Evolutionary conservation across 352 stramenopile species (phyloP), one percentile per base, ranked within the genome.

Genomic region (Lagenidium giganteum): DNA sequence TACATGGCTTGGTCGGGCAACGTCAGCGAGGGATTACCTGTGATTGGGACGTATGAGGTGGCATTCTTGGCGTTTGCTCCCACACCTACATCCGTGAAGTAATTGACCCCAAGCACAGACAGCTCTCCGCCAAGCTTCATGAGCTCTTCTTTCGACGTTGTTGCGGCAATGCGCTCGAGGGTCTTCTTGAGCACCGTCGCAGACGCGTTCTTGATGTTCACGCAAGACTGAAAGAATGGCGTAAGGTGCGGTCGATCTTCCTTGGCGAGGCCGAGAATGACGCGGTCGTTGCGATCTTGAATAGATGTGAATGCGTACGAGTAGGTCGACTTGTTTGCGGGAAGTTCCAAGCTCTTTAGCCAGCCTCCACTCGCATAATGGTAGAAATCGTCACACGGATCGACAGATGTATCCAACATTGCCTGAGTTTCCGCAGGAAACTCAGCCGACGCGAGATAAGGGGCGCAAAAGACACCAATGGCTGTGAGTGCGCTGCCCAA

Each of bases 1-100:
- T 97, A 92, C 54, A 97, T 97, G 51, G 95, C 90, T 30, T 74
- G 60, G 51, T 93, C 83, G 2, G 86, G 80, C 14, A 98, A 57
- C 23, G 61, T 73, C 33, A 97, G 65, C 4, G 84, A 55, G 12
- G 44, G 66, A 46, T 89, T 68, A 20, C 51, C 64, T 4, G 95
- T 48, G 54, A 93, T 77, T 0, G 82, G 54, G 12, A 93, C 61
- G 37, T 77, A 87, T 22, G 61, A 58, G 25, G 82, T 69, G 5
- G 67, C 73, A 44, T 96, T 80, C 32, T 83, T 71, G 30, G 65
- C 82, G 33, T 93, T 83, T 0, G 75, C 64, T 20, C 59, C 54
- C 0, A 74, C 66, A 17, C 55, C 58, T 18, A 81, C 57, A n/a
- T 26, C 58, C 21, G 90, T 90, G 41, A 97, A 88, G 16, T 87